Percentiles rank a stretch among this genome's conserved stretches.
Evolutionary conservation across 495 filamentous ascomycete species (phyloP).

Genomic region (Trichoderma reesei): DNA sequence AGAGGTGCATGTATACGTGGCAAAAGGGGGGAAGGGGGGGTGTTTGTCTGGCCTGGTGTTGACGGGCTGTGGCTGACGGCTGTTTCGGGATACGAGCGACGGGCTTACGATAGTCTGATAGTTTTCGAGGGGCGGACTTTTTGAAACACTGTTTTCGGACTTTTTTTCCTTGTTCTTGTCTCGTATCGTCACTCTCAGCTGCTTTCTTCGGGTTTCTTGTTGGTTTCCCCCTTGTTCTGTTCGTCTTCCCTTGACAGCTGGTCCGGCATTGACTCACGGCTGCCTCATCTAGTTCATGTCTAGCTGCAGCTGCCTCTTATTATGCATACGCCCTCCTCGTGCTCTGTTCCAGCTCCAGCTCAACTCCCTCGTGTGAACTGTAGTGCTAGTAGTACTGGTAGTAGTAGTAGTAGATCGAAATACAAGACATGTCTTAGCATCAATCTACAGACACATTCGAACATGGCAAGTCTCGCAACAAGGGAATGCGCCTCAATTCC

Average conservation of each 20-base stretch:
- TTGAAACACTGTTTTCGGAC: too few species aligned
- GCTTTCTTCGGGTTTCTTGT: not conserved
- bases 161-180: not conserved
- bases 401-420: too few species aligned
- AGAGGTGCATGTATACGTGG: not conserved
- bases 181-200: not conserved
- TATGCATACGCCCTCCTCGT: too few species aligned
- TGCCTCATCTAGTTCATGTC: too few species aligned
- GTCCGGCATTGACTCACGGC: not conserved
- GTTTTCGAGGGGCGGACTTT: too few species aligned
- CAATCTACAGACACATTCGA: too few species aligned
- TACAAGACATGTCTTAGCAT: too few species aligned
- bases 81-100: conserved; percentile 3
- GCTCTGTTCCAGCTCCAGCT: too few species aligned
- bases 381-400: too few species aligned
- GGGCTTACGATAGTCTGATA: not conserved
- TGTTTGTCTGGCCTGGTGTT: not conserved
- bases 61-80: not conserved
- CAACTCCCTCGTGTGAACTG: too few species aligned
- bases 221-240: not conserved
- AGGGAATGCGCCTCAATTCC: not conserved
- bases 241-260: too few species aligned
- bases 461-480: not conserved
- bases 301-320: too few species aligned
- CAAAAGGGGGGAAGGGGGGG: not conserved